These are phyloP conservation scores for Ceratocystis diversiconidia DNA, from an alignment of 2,329 filamentous ascomycete genomes.

Conservation along the genomic window DNA sequence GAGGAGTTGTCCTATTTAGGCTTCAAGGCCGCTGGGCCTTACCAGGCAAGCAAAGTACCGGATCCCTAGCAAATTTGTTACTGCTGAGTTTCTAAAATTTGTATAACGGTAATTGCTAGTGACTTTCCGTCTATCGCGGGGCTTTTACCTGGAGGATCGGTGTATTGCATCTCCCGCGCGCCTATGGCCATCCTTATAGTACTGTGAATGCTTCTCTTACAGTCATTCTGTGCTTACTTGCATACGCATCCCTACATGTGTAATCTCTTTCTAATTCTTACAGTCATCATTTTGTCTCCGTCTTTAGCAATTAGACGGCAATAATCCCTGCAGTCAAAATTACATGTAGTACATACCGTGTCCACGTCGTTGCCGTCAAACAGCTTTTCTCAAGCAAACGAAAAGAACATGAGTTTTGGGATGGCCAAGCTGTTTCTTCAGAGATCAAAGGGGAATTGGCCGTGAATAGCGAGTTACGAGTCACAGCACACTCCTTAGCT, in stretches of 20 bases:
- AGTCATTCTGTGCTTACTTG: too few relatives aligned
- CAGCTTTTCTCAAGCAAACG: neutral
- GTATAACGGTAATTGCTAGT: too few relatives aligned
- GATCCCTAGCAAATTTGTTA: neutral
- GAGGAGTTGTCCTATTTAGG: neutral
- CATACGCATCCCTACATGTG: too few relatives aligned
- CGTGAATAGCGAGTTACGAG: neutral
- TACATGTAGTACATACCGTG: too few relatives aligned
- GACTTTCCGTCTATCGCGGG: too few relatives aligned
- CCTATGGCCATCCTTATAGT: neutral
- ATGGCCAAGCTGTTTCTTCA: neutral
- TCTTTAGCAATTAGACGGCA: too few relatives aligned
- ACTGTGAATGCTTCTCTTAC: too few relatives aligned
- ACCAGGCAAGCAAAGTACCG: neutral
- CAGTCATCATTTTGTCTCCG: too few relatives aligned
- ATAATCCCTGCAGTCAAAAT: too few relatives aligned
- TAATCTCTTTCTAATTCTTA: too few relatives aligned
- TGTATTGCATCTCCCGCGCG: neutral
- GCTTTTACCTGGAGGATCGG: too few relatives aligned
- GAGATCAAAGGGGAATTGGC: neutral
- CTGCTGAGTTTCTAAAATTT: neutral
- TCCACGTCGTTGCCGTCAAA: too few relatives aligned
- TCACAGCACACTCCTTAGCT: neutral
- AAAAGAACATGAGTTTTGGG: neutral
- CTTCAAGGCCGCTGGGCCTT: neutral